These are phyloP conservation scores for Penicillium thymicola DNA, from an alignment of 2,329 filamentous ascomycete genomes.

Conservation along the genomic window DNA sequence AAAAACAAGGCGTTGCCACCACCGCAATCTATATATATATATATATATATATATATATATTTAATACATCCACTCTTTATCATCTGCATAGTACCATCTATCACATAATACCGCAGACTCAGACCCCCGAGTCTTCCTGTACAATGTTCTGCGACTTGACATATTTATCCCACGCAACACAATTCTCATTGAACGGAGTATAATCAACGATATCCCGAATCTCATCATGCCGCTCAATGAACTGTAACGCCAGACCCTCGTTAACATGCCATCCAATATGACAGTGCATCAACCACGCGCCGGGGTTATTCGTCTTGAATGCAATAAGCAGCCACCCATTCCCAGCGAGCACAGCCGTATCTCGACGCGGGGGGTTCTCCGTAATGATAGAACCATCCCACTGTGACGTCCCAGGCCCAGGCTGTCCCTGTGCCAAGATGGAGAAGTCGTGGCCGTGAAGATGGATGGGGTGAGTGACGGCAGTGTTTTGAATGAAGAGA, in stretches of 20 bases:
- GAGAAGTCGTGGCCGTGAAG: slow-evolving; percentile 1
- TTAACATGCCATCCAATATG: slow-evolving; percentile 36
- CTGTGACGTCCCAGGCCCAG: neutral
- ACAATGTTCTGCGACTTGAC: neutral
- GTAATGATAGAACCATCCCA: slow-evolving; percentile 34
- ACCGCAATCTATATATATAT: neutral
- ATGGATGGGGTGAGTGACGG: neutral
- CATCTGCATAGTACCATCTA: neutral
- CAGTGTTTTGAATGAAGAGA: slow-evolving; percentile 1
- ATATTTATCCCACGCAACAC: neutral
- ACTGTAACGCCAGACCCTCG: slow-evolving; percentile 26
- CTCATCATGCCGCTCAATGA: slow-evolving; percentile 20
- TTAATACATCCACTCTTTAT: neutral
- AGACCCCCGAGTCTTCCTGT: neutral
- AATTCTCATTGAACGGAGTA: neutral
- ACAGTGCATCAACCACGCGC: slow-evolving; percentile 45
- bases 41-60: neutral
- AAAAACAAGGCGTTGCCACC: too few species aligned
- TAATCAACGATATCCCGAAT: neutral
- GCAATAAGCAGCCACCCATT: slow-evolving; percentile 42
- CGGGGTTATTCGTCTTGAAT: slow-evolving; percentile 44
- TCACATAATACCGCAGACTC: neutral
- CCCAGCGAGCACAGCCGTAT: slow-evolving; percentile 39
- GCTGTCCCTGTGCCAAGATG: neutral
- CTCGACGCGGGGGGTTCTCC: slow-evolving; percentile 40